Conservation (phyloP, 1,139 yeast genomes). For the Diutina rugosa region DNA sequence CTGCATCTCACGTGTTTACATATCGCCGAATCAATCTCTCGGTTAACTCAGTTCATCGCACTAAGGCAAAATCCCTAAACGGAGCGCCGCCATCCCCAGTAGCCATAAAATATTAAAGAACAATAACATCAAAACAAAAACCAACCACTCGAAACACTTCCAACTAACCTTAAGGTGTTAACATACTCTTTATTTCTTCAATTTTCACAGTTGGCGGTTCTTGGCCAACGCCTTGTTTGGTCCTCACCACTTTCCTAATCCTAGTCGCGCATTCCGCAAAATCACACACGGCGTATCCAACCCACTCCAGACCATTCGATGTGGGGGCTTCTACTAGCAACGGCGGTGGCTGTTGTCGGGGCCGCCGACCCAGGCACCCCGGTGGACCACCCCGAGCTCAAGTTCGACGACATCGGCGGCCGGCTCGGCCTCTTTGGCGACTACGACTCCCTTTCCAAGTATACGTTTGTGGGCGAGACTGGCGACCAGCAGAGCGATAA, state of each 20-base stretch:
- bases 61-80: neutral
- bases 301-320: neutral
- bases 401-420: conserved; percentile 21
- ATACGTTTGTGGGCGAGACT: conserved; percentile 32
- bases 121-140: too few species aligned
- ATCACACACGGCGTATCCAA: neutral
- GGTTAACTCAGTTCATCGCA: neutral
- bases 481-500: neutral
- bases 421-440: conserved; percentile 52
- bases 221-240: too few species aligned
- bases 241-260: neutral
- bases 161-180: too few species aligned
- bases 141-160: too few species aligned
- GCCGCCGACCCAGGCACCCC: neutral
- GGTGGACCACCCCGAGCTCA: conserved; percentile 15
- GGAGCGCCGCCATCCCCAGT: too few species aligned
- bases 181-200: too few species aligned
- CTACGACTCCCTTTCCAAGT: conserved; percentile 48
- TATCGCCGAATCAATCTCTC: neutral
- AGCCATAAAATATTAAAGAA: too few species aligned
- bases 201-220: neutral
- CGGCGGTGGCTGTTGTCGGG: neutral
- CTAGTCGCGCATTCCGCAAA: neutral
- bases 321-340: neutral
- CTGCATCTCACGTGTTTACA: neutral